phyloP scores from a whole-genome alignment of 2,329 filamentous ascomycete genomes.

The Fusarium xyrophilum region DNA sequence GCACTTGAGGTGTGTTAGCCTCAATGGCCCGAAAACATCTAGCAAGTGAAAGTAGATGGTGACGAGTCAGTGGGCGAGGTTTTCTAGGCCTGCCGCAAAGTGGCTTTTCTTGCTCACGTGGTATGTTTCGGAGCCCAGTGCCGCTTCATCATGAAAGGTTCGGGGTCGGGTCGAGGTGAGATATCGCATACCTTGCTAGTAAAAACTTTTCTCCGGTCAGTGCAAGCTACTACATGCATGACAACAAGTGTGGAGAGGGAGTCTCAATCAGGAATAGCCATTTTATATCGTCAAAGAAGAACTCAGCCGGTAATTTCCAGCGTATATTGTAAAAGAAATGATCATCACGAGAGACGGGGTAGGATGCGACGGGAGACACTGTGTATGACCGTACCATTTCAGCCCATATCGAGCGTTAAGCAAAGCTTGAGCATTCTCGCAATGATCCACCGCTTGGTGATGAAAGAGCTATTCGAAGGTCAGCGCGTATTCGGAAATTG shows the following conservation, averaged over 20 bases:
- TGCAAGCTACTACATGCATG: slow-evolving; percentile 15
- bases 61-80: slow-evolving; percentile 91
- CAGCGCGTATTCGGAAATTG: slow-evolving; percentile 35
- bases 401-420: background rate
- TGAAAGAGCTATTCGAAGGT: slow-evolving; percentile 35
- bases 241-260: slow-evolving; percentile 16
- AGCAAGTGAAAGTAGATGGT: slow-evolving; percentile 17
- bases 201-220: slow-evolving; percentile 44
- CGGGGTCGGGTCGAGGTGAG: slow-evolving; percentile 18
- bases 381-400: slow-evolving; percentile 44
- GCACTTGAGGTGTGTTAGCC: slow-evolving; percentile 36
- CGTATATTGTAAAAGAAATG: slow-evolving; percentile 70
- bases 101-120: slow-evolving; percentile 83
- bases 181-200: slow-evolving; percentile 47
- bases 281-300: slow-evolving; percentile 79
- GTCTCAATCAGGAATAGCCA: slow-evolving; percentile 80
- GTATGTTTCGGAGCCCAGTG: slow-evolving; percentile 90
- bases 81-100: slow-evolving; percentile 99
- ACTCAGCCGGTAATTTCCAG: slow-evolving; percentile 98
- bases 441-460: slow-evolving; percentile 43
- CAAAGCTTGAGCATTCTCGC: slow-evolving; percentile 27
- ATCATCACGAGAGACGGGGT: slow-evolving; percentile 58
- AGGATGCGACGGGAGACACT: background rate
- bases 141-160: slow-evolving; percentile 77
- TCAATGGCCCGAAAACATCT: slow-evolving; percentile 13